These are phyloP conservation scores for Persicaria maculosa DNA, from an alignment of 148 eudicot genomes.

Conservation along the genomic window DNA sequence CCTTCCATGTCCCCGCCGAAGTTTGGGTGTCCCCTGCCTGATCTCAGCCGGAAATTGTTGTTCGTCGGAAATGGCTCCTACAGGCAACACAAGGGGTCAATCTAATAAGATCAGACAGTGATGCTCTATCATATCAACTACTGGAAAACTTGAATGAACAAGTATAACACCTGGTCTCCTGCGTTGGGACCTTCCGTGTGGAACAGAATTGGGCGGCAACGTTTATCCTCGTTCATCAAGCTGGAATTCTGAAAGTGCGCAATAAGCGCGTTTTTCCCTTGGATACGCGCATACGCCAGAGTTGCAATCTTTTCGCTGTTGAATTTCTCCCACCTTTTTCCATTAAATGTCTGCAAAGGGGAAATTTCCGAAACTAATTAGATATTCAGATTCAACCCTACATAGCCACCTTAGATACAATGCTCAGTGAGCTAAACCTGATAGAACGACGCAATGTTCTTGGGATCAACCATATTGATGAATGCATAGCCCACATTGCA, in stretches of 20 bases:
- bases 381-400: not conserved
- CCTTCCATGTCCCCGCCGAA: slow-evolving; percentile 9
- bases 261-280: slow-evolving; percentile 66
- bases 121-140: not conserved
- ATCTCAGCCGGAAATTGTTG: slow-evolving; percentile 33
- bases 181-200: slow-evolving; percentile 74
- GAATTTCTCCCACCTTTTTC: slow-evolving; percentile 78
- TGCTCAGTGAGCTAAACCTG: slow-evolving; percentile 39
- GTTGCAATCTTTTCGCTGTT: slow-evolving; percentile 75
- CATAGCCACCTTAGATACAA: not conserved
- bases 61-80: slow-evolving; percentile 72
- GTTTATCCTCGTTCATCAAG: slow-evolving; percentile 84
- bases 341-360: slow-evolving; percentile 53
- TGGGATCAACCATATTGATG: slow-evolving; percentile 70
- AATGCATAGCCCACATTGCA: slow-evolving; percentile 86
- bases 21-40: slow-evolving; percentile 19
- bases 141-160: not conserved
- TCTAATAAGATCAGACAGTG: not conserved
- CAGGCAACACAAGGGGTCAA: not conserved
- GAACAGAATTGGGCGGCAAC: slow-evolving; percentile 74
- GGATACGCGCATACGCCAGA: slow-evolving; percentile 79
- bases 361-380: not conserved
- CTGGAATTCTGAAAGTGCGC: slow-evolving; percentile 89
- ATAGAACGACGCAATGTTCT: slow-evolving; percentile 46
- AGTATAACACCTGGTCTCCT: slow-evolving; percentile 49